Evolutionary conservation across 306 rosid species (phyloP).

Genomic region (Sindora glabra): DNA sequence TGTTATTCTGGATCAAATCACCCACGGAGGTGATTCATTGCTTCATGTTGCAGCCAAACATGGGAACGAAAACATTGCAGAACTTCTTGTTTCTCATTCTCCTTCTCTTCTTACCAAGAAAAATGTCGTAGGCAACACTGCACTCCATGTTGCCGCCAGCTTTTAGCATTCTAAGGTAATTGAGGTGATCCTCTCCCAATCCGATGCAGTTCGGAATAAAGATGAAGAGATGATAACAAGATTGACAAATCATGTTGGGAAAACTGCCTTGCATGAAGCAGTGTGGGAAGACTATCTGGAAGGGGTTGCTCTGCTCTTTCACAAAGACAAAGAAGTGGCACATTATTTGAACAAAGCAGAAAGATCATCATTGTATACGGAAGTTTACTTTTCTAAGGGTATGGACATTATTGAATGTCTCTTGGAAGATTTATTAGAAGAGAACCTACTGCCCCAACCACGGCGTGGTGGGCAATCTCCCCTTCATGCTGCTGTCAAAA

Average conservation of each 20-base stretch:
- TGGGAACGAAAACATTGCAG: background rate
- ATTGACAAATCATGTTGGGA: background rate
- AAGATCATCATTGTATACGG: background rate
- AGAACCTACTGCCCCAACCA: background rate
- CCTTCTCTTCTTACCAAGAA: background rate
- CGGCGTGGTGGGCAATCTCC: background rate
- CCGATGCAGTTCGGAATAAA: background rate
- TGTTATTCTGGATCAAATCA: background rate
- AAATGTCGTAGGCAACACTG: background rate
- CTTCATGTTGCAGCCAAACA: background rate
- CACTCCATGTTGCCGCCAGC: background rate
- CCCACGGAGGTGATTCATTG: background rate
- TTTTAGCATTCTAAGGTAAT: background rate
- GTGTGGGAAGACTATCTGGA: rapidly evolving
- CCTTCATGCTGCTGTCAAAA: background rate
- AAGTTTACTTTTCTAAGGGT: background rate
- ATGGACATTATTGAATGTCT: background rate
- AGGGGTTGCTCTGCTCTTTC: background rate
- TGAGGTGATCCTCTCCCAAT: background rate
- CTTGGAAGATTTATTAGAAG: background rate
- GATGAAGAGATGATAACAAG: background rate
- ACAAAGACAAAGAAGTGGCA: background rate
- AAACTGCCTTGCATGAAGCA: background rate
- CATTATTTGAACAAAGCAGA: background rate
- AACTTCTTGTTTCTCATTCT: background rate